Evolutionary conservation across 345 rosid species (phyloP), one percentile per base, ranked within the genome.

Genomic region (Corchorus olitorius): DNA sequence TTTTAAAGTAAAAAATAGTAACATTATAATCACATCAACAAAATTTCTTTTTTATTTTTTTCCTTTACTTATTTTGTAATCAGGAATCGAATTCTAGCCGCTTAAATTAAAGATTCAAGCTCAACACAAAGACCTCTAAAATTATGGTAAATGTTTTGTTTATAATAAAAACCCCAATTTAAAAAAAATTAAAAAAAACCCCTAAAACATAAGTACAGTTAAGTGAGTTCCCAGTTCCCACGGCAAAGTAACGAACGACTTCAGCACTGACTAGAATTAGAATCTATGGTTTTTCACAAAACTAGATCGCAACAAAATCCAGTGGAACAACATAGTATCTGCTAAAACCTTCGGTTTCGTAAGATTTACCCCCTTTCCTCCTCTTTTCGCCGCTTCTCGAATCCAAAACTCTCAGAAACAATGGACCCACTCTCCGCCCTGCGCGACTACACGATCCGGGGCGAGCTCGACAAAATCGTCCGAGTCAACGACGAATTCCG

Each of bases 401-500:
- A 45, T 45, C 17, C 4, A 68, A 49, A 49, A 41, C 73, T 12
- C 46, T 2, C 0, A 41, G 49, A 16, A 19, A 33, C 65, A 0
- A 93, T 92, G 97, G 94, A 90, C 78, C 95, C 96, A 0, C 84
- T 91, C 50, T 91, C 97, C 4, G 94, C 85, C n/a, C 93, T 91
- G 14, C 91, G 92, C 9, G 92, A 90, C 74, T 90, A 82, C 85
- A 90, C 98, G 15, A 84, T 86, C 27, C 85, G 91, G 0, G 88
- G 87, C 73, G 89, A 89, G 73, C 85, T 89, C 33, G 91, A 91
- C 27, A 84, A 83, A 81, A 86, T 92, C 58, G 84, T 79, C 46
- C 90, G 90, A 9, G 79, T 78, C 62, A 81, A 84, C 76, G 86
- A 78, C 43, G 91, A 83, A 64, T 85, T 91, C 85, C 86, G 87